Evolutionary conservation across 495 filamentous ascomycete species (phyloP).

Genomic region (Penicillium atrosanguineum): DNA sequence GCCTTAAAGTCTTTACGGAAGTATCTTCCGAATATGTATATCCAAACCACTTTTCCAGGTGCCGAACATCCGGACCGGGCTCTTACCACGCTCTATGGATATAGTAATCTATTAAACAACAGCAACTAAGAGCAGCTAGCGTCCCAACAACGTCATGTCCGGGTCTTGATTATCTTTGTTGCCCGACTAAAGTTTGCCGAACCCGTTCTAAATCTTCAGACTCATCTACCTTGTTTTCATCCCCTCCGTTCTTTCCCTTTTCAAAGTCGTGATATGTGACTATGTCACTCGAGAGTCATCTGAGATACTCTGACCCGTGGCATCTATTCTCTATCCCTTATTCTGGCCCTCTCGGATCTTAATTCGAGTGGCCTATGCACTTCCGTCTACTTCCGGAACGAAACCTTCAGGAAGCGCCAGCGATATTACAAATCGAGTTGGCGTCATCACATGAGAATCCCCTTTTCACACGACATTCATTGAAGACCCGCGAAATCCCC

Average conservation of each 20-base stretch:
- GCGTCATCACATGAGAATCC: neutral
- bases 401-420: neutral
- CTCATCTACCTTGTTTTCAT: neutral
- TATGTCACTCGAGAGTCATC: neutral
- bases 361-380: conserved; percentile 3
- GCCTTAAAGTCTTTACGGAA: neutral
- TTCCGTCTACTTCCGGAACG: conserved; percentile 17
- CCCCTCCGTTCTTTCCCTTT: neutral
- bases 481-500: neutral
- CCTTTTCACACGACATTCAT: neutral
- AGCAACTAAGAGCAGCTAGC: no score
- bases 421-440: neutral
- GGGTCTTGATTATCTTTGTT: no score
- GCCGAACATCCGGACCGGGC: no score
- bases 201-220: no score
- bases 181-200: no score
- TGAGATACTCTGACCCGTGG: neutral
- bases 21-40: conserved; percentile 1
- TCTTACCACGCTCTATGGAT: no score
- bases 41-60: neutral
- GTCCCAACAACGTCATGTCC: no score
- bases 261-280: neutral
- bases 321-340: neutral
- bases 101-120: no score
- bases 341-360: neutral